These are phyloP conservation scores for Cupressus sempervirens DNA, from an alignment of 75 land plant genomes.

Conservation along the genomic window DNA sequence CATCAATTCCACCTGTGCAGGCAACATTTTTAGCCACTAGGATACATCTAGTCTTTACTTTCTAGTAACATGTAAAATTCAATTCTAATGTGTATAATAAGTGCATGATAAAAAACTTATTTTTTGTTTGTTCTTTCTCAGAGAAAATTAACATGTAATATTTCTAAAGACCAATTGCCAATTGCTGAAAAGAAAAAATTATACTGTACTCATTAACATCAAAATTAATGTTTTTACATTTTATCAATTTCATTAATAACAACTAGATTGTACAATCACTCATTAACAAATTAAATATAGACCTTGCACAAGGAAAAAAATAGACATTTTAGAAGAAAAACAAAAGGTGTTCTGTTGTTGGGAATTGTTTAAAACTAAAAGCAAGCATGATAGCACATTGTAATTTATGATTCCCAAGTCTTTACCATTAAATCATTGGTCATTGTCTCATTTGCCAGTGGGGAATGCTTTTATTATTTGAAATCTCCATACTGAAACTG, in stretches of 20 bases:
- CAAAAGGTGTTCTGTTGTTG: not conserved
- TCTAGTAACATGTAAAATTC: not conserved
- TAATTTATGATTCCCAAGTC: not conserved
- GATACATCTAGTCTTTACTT: not conserved
- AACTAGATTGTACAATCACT: not conserved
- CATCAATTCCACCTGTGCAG: slow-evolving; percentile 83
- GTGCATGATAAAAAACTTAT: not conserved
- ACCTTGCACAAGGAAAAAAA: not conserved
- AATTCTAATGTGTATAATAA: not conserved
- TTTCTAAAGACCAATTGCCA: not conserved
- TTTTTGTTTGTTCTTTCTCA: not conserved
- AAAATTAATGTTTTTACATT: not conserved
- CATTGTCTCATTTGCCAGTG: not conserved
- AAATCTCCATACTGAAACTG: too few relatives aligned
- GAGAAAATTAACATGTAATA: not conserved
- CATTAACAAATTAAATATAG: not conserved
- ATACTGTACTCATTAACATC: not conserved
- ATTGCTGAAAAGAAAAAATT: not conserved
- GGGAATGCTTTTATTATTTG: not conserved
- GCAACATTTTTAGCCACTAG: not conserved
- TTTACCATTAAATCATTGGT: not conserved
- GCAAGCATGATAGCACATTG: not conserved
- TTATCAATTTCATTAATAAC: not conserved
- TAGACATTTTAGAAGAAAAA: not conserved
- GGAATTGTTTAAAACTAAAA: not conserved